phyloP scores from a whole-genome alignment of 129 eudicot genomes.

The Chrysanthemum lavandulifolium region DNA sequence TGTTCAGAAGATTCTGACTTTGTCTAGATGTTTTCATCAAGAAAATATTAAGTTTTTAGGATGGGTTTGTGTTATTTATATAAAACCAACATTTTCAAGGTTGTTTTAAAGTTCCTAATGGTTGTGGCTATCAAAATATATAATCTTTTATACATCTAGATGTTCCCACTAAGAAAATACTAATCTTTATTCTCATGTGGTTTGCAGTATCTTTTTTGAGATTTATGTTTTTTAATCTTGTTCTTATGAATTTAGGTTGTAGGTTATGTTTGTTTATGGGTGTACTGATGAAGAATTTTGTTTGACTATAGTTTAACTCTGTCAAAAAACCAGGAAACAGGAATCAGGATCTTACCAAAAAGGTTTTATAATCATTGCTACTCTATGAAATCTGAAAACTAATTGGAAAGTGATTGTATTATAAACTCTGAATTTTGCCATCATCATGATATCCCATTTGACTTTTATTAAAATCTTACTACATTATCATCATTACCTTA shows the following conservation, averaged over 20 bases:
- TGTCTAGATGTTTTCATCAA: too few relatives aligned
- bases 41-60: too few relatives aligned
- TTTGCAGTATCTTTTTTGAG: background rate
- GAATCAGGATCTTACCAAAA: conserved; percentile 25
- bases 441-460: conserved; percentile 27
- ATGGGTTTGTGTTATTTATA: too few relatives aligned
- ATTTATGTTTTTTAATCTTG: background rate
- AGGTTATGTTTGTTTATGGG: conserved; percentile 12
- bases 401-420: conserved; percentile 29
- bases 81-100: too few relatives aligned
- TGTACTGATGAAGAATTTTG: conserved; percentile 24
- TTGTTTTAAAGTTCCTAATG: too few relatives aligned
- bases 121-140: too few relatives aligned
- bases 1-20: too few relatives aligned
- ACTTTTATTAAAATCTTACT: background rate
- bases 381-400: conserved; percentile 33
- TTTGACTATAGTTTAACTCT: conserved; percentile 32
- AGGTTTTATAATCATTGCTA: conserved; percentile 41
- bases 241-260: background rate
- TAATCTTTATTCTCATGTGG: conserved; percentile 6
- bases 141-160: background rate
- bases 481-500: conserved; percentile 34
- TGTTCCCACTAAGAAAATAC: background rate
- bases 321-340: conserved; percentile 31
- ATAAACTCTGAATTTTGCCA: conserved; percentile 27